Base-by-base conservation (phyloP, 305 asterid species). In the Rubia tinctorum region DNA sequence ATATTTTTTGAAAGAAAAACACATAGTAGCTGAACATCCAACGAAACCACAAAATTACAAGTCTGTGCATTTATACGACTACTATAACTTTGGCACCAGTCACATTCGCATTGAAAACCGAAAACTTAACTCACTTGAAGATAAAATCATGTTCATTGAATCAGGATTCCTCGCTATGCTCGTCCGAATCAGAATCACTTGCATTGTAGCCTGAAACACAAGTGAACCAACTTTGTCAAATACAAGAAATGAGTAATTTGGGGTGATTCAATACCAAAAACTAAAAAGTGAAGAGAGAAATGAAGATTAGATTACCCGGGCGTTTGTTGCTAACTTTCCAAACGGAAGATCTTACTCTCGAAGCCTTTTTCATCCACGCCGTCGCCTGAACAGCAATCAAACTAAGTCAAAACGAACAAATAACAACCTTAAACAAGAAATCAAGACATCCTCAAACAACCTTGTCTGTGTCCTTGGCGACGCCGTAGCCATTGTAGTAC, bases 181-280 rank as follows among this genome's bases (percentile, higher is more conserved):
- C 88, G 62, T 90, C 92, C n/a, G 95, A 84, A 84, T 90, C 96
- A 2, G 96, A 90, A 78, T 90, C 96, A 77, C 96, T 90, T 51
- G 87, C 91, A 77, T 88, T 90, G 82, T 90, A 90, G 74, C 96
- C 96, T 90, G 81, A 67, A 69, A 68, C 30, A 44, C 43, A 55
- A 2, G 44, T 68, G 51, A 43, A 76, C 69, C 27, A 45, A 64
- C 63, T 40, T 15, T 40, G 49, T 27, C 42, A 20, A 72, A 27
- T 44, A 34, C 67, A 3, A 7, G 34, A 59, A 8, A 8, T 3
- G 62, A 0, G 62, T 23, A 20, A 20, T 23, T 23, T 59, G 20
- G 37, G 14, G 37, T 5, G n/a, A 12, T 20, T 10, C 1, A 22
- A 15, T 23, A 3, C 8, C 9, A 30, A 7, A 30, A 53, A 72